Conservation (phyloP, 1,139 yeast genomes). For the Blastobotrys malaysiensis region DNA sequence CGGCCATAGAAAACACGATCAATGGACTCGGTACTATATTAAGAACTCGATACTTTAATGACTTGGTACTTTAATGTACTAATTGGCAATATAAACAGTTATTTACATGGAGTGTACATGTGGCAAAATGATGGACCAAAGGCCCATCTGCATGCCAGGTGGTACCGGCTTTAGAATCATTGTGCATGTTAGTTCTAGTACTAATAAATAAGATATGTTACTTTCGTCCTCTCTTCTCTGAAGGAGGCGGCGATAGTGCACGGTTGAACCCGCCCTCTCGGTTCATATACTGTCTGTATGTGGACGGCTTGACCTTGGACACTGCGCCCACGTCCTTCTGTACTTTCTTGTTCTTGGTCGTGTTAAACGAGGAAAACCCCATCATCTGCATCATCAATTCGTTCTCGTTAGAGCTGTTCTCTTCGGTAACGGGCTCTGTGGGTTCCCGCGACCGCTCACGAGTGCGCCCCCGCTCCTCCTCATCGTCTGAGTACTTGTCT, state of each 20-base stretch:
- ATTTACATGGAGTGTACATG: too few species aligned
- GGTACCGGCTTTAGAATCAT: too few species aligned
- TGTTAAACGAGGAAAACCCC: conserved; percentile 60
- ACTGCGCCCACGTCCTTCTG: conserved; percentile 42
- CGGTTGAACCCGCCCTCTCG: conserved; percentile 57
- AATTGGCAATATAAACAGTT: too few species aligned
- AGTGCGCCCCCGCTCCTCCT: conserved; percentile 2
- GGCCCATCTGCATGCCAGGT: too few species aligned
- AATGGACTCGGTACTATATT: too few species aligned
- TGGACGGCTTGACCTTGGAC: conserved; percentile 39
- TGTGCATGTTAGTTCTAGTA: background rate
- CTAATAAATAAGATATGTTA: background rate
- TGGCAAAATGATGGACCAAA: too few species aligned
- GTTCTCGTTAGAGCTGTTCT: conserved; percentile 11
- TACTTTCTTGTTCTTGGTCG: conserved; percentile 59
- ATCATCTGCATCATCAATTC: conserved; percentile 42
- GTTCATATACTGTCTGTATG: conserved; percentile 65
- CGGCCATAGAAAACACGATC: conserved; percentile 1
- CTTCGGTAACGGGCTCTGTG: background rate
- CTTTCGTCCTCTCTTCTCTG: background rate
- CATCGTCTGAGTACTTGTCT: background rate
- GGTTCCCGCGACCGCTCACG: background rate
- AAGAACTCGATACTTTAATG: too few species aligned
- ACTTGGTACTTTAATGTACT: too few species aligned
- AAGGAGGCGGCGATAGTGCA: conserved; percentile 46